Evolutionary conservation across 441 rosid genomes (phyloP).

Genomic region (Breynia disticha): DNA sequence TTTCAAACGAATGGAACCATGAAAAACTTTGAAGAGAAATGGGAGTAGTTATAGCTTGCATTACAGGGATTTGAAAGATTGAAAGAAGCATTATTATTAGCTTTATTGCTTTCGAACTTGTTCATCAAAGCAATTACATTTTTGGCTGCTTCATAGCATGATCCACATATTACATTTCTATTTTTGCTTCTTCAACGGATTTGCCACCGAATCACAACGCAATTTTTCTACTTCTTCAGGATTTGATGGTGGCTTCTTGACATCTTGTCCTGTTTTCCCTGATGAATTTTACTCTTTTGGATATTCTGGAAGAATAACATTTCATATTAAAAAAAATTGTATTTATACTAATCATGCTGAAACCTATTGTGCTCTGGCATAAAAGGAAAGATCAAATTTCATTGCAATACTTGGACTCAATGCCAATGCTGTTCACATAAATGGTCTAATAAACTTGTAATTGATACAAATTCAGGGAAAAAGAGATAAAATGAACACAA

Average conservation of each 20-base stretch:
- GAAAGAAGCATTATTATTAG: conserved; percentile 10
- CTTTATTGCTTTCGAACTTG: conserved; percentile 31
- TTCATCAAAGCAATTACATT: conserved; percentile 39
- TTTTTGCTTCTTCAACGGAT: too few species aligned
- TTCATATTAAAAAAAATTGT: conserved; percentile 11
- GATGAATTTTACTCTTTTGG: conserved; percentile 48
- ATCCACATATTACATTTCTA: conserved; percentile 72
- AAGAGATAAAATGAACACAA: too few species aligned
- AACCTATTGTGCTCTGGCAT: neutral
- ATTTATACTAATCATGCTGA: neutral
- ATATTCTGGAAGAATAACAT: conserved; percentile 31
- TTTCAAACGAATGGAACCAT: too few species aligned
- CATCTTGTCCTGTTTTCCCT: conserved; percentile 28
- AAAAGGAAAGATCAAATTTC: neutral
- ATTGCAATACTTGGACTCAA: neutral
- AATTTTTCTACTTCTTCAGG: conserved; percentile 92
- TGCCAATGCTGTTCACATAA: too few species aligned
- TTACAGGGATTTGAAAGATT: conserved; percentile 39
- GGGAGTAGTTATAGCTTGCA: conserved; percentile 39
- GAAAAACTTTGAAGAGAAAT: neutral
- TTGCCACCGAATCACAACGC: conserved; percentile 65
- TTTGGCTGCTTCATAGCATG: conserved; percentile 68
- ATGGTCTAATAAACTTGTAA: neutral
- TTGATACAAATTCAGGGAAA: neutral
- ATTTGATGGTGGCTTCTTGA: conserved; percentile 67